These are phyloP conservation scores for Trametes cubensis DNA, from an alignment of 768 basidiomycete species.

Conservation along the genomic window DNA sequence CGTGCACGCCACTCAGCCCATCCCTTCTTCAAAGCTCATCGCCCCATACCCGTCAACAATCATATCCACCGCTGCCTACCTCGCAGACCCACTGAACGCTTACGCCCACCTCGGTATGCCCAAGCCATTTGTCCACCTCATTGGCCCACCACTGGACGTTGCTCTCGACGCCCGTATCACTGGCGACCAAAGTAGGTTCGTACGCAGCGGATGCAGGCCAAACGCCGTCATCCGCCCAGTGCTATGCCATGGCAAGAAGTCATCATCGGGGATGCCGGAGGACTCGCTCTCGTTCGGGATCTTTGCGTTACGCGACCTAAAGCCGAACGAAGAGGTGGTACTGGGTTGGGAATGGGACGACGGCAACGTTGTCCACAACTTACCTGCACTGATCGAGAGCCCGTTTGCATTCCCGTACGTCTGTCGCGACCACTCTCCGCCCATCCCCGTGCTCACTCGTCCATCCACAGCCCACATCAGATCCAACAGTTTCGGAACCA, in stretches of 20 bases:
- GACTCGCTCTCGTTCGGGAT: constrained; percentile 70
- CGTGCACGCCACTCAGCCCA: constrained; percentile 62
- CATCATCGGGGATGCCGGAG: constrained; percentile 21
- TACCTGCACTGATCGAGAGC: constrained; percentile 67
- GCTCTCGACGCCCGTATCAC: constrained; percentile 79
- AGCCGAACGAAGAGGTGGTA: constrained; percentile 81
- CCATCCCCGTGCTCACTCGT: background rate
- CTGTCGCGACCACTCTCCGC: background rate
- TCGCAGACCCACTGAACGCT: constrained; percentile 81
- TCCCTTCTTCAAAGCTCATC: constrained; percentile 59
- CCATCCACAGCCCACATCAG: constrained; percentile 39
- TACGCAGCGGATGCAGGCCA: constrained; percentile 59
- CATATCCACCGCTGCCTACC: constrained; percentile 67
- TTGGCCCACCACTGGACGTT: constrained; percentile 76
- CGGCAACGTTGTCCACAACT: constrained; percentile 76
- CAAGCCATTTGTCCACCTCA: constrained; percentile 78
- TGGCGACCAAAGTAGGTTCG: constrained; percentile 66
- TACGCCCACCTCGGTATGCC: constrained; percentile 83
- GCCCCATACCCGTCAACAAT: constrained; percentile 67
- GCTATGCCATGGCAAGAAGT: constrained; percentile 36
- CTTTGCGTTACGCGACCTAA: constrained; percentile 76
- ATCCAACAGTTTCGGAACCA: constrained; percentile 60
- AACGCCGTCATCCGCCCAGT: constrained; percentile 51
- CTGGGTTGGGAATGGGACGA: constrained; percentile 99
- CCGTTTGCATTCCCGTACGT: constrained; percentile 63